Evolutionary conservation across 1,284 basidiomycete species (phyloP).

Genomic region (Gomphus bonarii): DNA sequence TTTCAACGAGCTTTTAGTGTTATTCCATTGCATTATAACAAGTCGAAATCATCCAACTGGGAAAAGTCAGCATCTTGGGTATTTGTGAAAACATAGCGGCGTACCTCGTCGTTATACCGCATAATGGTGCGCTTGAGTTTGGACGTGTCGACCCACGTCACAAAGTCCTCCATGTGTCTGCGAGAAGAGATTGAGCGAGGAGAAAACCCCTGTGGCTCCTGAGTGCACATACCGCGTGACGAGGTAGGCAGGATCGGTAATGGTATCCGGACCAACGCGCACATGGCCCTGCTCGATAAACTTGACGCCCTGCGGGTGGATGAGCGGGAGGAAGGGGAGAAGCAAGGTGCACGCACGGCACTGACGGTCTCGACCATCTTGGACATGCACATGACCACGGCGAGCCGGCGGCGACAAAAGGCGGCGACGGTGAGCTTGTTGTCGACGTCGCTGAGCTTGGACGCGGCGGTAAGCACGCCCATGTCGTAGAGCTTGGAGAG

Average conservation of each 20-base stretch:
- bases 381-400: conserved; percentile 85
- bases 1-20: too few species aligned
- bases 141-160: conserved; percentile 98
- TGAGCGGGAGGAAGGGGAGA: neutral
- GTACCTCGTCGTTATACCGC: conserved; percentile 93
- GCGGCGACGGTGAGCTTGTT: conserved; percentile 93
- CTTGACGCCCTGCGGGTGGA: conserved; percentile 66
- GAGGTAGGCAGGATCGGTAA: conserved; percentile 94
- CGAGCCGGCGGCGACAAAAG: conserved; percentile 85
- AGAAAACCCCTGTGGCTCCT: neutral
- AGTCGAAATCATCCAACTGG: conserved; percentile 85
- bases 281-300: conserved; percentile 99
- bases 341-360: conserved; percentile 49
- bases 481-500: conserved; percentile 97
- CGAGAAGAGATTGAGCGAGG: conserved; percentile 3
- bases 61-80: neutral
- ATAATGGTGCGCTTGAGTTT: conserved; percentile 95
- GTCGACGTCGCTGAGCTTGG: conserved; percentile 86
- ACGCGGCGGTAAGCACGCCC: conserved; percentile 73
- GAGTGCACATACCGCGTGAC: conserved; percentile 62
- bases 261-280: conserved; percentile 90
- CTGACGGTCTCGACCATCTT: conserved; percentile 97
- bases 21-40: conserved; percentile 53
- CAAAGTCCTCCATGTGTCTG: conserved; percentile 98
- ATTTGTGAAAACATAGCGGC: conserved; percentile 14